Evolutionary conservation across 2,329 filamentous ascomycete species (phyloP).

Genomic region (Aurifilum marmelostoma): DNA sequence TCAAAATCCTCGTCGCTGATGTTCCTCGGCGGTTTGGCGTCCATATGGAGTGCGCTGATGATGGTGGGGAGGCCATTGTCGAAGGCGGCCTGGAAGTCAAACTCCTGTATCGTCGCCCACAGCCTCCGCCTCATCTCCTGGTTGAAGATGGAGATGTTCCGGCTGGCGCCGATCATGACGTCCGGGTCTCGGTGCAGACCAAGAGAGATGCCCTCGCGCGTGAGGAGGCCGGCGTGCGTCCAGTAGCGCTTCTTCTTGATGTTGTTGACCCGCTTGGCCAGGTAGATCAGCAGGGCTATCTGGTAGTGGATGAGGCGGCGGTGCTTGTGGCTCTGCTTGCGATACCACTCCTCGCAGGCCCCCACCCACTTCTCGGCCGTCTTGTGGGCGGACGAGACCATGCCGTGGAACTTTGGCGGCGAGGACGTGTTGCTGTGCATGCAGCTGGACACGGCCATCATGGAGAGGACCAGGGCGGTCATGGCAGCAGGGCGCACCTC

Average conservation of each 20-base stretch:
- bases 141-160: slow-evolving; percentile 57
- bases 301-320: slow-evolving; percentile 64
- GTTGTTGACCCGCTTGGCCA: slow-evolving; percentile 64
- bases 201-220: slow-evolving; percentile 61
- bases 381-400: slow-evolving; percentile 60
- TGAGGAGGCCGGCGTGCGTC: slow-evolving; percentile 58
- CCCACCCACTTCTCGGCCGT: slow-evolving; percentile 60
- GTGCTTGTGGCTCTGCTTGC: slow-evolving; percentile 63
- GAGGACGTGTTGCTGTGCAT: slow-evolving; percentile 51
- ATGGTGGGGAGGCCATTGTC: slow-evolving; percentile 63
- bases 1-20: slow-evolving; percentile 62
- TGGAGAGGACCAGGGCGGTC: slow-evolving; percentile 61
- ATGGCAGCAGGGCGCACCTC: slow-evolving; percentile 54
- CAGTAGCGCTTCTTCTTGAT: slow-evolving; percentile 69
- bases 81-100: slow-evolving; percentile 64
- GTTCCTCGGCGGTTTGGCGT: slow-evolving; percentile 59
- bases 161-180: slow-evolving; percentile 51
- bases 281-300: slow-evolving; percentile 61
- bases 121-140: slow-evolving; percentile 65
- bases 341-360: slow-evolving; percentile 58
- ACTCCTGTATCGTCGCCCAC: slow-evolving; percentile 65
- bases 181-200: slow-evolving; percentile 63
- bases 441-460: slow-evolving; percentile 63
- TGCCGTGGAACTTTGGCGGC: slow-evolving; percentile 58
- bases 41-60: slow-evolving; percentile 59